phyloP scores from a whole-genome alignment of 2,329 filamentous ascomycete species.

The Pestalotiopsis sp. region DNA sequence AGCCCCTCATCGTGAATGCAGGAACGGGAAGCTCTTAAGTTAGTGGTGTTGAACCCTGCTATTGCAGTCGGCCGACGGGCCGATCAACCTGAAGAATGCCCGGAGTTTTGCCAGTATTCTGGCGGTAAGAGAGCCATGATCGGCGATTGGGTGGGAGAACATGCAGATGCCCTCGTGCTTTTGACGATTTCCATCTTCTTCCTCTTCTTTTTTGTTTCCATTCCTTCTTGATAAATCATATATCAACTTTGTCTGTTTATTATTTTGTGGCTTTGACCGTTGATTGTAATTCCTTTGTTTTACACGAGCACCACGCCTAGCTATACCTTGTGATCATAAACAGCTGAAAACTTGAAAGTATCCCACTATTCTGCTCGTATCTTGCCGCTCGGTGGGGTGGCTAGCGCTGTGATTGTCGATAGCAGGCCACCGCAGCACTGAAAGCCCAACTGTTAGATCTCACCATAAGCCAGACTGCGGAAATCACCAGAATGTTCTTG shows the following conservation, averaged over 20 bases:
- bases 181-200: not conserved
- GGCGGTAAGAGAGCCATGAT: not conserved
- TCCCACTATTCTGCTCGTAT: too few species aligned
- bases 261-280: too few species aligned
- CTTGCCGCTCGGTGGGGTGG: too few species aligned
- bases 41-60: slow-evolving; percentile 6
- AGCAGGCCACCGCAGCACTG: too few species aligned
- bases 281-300: too few species aligned
- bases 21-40: not conserved
- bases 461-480: not conserved
- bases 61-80: slow-evolving; percentile 3
- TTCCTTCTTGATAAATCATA: too few species aligned
- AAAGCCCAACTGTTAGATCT: too few species aligned
- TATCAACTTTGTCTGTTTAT: too few species aligned
- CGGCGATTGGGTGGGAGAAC: not conserved
- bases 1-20: slow-evolving; percentile 5
- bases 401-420: too few species aligned
- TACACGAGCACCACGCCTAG: too few species aligned
- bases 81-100: slow-evolving; percentile 4
- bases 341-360: too few species aligned
- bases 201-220: not conserved
- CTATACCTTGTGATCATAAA: too few species aligned
- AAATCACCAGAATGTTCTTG: not conserved
- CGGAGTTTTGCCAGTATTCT: slow-evolving; percentile 11
- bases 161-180: not conserved